phyloP scores from a whole-genome alignment of 192 early-diverging fungal genomes.

The Coemansia sp. region DNA sequence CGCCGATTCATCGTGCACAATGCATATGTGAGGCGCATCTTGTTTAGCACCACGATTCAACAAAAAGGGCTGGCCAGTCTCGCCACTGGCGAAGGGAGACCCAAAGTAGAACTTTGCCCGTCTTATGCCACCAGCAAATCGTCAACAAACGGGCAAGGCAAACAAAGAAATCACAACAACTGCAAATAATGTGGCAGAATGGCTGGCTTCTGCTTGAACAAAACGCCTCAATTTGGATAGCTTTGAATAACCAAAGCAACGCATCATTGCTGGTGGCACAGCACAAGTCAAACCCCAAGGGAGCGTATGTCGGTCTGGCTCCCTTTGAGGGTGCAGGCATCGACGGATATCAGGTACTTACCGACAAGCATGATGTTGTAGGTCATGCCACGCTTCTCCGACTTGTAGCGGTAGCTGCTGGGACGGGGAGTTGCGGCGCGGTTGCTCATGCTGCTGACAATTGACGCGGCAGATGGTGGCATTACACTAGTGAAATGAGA shows the following conservation, averaged over 20 bases:
- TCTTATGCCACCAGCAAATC: background rate
- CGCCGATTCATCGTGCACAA: conserved; percentile 7
- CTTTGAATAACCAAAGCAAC: background rate
- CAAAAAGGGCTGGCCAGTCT: too few species aligned
- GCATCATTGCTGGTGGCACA: too few species aligned
- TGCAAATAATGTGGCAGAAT: background rate
- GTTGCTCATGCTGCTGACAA: conserved; percentile 49
- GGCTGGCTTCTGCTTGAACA: background rate
- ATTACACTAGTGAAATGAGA: conserved; percentile 19
- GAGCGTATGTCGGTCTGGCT: too few species aligned
- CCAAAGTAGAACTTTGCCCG: too few species aligned
- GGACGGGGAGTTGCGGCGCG: conserved; percentile 52
- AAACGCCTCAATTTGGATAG: background rate
- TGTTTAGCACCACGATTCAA: background rate
- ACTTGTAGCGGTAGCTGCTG: conserved; percentile 78
- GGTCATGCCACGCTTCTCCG: conserved; percentile 92
- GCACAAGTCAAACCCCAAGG: too few species aligned
- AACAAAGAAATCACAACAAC: conserved; percentile 1
- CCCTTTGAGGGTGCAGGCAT: too few species aligned
- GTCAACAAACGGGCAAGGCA: background rate
- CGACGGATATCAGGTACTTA: conserved; percentile 18
- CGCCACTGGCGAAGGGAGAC: too few species aligned
- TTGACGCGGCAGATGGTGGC: conserved; percentile 55
- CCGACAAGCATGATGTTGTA: conserved; percentile 98
- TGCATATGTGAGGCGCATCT: background rate